phyloP scores from a whole-genome alignment of 768 basidiomycete genomes.

The Daedaleopsis sinensis region DNA sequence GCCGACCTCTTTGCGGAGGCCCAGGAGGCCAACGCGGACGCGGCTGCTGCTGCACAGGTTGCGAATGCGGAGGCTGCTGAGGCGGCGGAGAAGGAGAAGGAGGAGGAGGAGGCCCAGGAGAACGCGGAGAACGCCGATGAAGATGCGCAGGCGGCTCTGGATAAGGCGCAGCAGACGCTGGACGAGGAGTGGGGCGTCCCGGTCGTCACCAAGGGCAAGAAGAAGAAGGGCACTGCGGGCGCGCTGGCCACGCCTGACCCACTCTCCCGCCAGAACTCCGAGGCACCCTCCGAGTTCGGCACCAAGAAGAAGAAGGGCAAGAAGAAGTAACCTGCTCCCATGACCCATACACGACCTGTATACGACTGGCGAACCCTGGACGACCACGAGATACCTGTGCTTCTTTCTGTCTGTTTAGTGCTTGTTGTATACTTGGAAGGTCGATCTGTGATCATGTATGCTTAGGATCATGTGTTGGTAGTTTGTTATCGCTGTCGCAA shows the following conservation, averaged over 20 bases:
- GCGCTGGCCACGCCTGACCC: not conserved
- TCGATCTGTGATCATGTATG: not conserved
- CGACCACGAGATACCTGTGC: not conserved
- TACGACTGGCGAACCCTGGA: not conserved
- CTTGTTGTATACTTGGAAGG: conserved; percentile 2
- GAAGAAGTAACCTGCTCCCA: conserved; percentile 8
- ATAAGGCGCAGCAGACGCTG: conserved; percentile 10
- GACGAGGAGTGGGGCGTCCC: conserved; percentile 17
- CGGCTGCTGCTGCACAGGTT: conserved; percentile 1
- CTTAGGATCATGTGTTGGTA: conserved; percentile 5
- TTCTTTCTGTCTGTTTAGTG: not conserved
- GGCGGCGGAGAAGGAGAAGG: conserved; percentile 9
- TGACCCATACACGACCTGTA: not conserved
- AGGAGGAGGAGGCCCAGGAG: conserved; percentile 9
- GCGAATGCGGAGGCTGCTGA: conserved; percentile 16
- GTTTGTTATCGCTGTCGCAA: not conserved
- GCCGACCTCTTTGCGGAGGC: not conserved
- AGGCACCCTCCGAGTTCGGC: conserved; percentile 3
- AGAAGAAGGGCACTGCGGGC: conserved; percentile 8
- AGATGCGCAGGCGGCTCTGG: conserved; percentile 1
- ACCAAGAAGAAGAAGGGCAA: conserved; percentile 27
- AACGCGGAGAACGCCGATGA: not conserved
- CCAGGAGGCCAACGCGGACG: conserved; percentile 14
- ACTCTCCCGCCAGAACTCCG: conserved; percentile 1
- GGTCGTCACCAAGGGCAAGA: conserved; percentile 5